Base-by-base conservation (phyloP, 2,329 filamentous ascomycete genomes). In the Microcyclospora tardicrescens region DNA sequence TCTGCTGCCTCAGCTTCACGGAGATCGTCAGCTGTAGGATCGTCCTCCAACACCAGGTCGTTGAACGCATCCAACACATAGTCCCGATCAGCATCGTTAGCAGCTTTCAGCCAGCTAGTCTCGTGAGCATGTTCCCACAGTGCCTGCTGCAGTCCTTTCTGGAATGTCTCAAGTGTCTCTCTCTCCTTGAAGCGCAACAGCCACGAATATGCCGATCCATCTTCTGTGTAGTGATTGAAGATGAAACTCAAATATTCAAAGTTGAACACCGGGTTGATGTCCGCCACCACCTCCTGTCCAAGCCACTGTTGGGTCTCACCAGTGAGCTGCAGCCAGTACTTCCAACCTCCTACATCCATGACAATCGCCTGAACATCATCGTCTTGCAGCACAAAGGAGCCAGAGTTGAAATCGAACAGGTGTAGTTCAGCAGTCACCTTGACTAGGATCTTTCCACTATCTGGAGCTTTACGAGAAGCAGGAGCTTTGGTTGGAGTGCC, bases 241-340 rank as follows among this genome's bases (percentile, higher is more conserved):
- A 98, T 95, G 59, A 96, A 96, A 0, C 89, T 96, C n/a, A 94
- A 71, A 53, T 89, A 96, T 60, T 98, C 91, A 49, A 95, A 96
- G 64, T 96, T 96, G 69, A 96, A 98, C 14, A 98, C 87, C 0
- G 91, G 91, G 53, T 96, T 96, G 61, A 96, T 85, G 51, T 98
- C 91, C 6, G 84, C 81, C 24, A 86, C 70, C 24, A 98, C 77
- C 2, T 81, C 73, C 47, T 93, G 84, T 15, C 86, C 86, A 2
- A 98, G 68, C 84, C 86, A 95, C 38, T 87, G 78, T 53, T 77
- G 79, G 28, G 84, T 76, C 30, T 75, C 70, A 44, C 81, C 79
- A 32, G 75, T 74, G 39, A 96, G 80, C 55, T 95, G 84, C 27
- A 98, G 68, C 86, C 86, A 96, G 63, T 96, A 98, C 48, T 91